Percentiles rank a stretch among this genome's conserved stretches.
Evolutionary conservation across 2,329 filamentous ascomycete species (phyloP).

Genomic region (Diplodia corticola): DNA sequence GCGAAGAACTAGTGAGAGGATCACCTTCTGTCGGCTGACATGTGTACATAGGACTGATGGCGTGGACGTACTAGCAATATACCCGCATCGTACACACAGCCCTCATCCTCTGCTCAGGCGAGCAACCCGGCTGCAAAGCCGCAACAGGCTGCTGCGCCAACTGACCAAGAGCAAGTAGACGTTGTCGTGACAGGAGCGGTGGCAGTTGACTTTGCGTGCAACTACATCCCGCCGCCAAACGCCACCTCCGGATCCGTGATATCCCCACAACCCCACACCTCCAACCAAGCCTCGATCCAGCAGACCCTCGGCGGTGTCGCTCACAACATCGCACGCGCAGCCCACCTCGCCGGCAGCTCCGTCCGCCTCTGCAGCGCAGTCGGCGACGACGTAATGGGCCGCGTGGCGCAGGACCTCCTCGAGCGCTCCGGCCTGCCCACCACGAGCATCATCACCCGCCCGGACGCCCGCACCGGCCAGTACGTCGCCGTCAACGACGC

Average conservation of each 20-base stretch:
- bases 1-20: slow-evolving; percentile 18
- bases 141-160: slow-evolving; percentile 12
- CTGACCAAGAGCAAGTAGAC: slow-evolving; percentile 44
- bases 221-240: slow-evolving; percentile 59
- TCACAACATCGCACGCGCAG: slow-evolving; percentile 85
- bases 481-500: slow-evolving; percentile 88
- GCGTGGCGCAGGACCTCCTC: slow-evolving; percentile 68
- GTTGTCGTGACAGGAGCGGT: slow-evolving; percentile 90
- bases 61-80: slow-evolving; percentile 19
- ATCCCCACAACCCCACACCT: slow-evolving; percentile 67
- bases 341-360: slow-evolving; percentile 65
- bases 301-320: slow-evolving; percentile 90
- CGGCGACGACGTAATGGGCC: slow-evolving; percentile 76
- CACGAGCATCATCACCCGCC: slow-evolving; percentile 56
- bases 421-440: slow-evolving; percentile 62
- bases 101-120: not conserved
- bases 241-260: slow-evolving; percentile 39
- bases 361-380: slow-evolving; percentile 79
- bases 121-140: slow-evolving; percentile 17
- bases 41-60: slow-evolving; percentile 31
- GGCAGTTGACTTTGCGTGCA: slow-evolving; percentile 83
- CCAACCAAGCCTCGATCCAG: slow-evolving; percentile 77
- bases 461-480: slow-evolving; percentile 70
- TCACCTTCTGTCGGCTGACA: slow-evolving; percentile 5
- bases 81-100: slow-evolving; percentile 13